A percentile compares a stretch with the other conserved stretches of the same genome.
Evolutionary conservation across 1,139 yeast species (phyloP).

Genomic region (Taphrina deformans): DNA sequence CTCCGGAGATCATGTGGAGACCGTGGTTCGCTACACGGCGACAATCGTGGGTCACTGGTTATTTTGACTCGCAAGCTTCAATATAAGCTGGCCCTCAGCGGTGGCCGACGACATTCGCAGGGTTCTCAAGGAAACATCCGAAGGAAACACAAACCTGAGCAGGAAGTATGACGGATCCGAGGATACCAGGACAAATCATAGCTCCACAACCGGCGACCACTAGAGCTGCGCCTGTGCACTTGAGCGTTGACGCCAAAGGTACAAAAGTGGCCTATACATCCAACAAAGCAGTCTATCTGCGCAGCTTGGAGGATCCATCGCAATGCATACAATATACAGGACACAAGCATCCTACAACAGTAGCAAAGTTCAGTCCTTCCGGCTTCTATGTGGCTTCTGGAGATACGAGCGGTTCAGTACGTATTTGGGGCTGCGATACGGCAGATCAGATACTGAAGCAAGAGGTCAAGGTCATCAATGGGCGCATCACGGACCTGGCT

Average conservation of each 20-base stretch:
- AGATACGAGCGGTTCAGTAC: constrained; percentile 69
- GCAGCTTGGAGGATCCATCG: constrained; percentile 60
- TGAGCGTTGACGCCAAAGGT: constrained; percentile 68
- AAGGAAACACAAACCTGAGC: too few relatives aligned
- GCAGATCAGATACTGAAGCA: constrained; percentile 68
- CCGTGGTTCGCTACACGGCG: neutral
- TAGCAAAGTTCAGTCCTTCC: constrained; percentile 81
- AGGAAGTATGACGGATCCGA: neutral
- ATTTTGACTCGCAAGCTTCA: too few relatives aligned
- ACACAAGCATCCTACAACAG: constrained; percentile 72
- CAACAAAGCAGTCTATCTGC: constrained; percentile 75
- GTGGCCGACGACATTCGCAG: neutral
- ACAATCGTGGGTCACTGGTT: too few relatives aligned
- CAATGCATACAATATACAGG: constrained; percentile 63
- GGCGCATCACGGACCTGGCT: constrained; percentile 76
- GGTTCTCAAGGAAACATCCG: neutral
- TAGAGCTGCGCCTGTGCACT: constrained; percentile 67
- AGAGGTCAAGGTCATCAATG: constrained; percentile 73
- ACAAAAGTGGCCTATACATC: constrained; percentile 75
- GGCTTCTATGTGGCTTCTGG: constrained; percentile 92
- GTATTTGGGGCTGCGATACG: constrained; percentile 76
- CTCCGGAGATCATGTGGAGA: neutral
- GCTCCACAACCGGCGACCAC: constrained; percentile 58
- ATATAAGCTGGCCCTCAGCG: too few relatives aligned
- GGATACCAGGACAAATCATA: neutral